Evolutionary conservation across 352 stramenopile genomes (phyloP), one percentile per base, ranked within the genome.

Genomic region (Phytopythium litorale): DNA sequence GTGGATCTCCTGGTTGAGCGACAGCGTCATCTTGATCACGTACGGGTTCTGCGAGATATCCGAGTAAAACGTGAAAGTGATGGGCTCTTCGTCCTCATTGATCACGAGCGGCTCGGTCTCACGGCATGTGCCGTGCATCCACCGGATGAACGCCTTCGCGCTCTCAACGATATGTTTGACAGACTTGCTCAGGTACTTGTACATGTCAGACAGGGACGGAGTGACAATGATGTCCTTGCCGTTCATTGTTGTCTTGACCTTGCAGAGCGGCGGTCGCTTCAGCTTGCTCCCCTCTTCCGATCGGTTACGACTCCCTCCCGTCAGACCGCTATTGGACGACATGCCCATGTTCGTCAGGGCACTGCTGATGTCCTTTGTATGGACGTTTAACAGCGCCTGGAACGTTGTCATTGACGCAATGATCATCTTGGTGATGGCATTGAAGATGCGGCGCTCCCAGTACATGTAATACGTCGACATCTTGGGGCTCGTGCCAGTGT

Each of bases 391-490:
- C 7, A 98, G 64, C 2, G 89, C 91, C 45, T 98, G 89, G 51
- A 98, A 97, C 18, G 92, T 96, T 2, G 91, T 97, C 88, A 98
- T 98, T 11, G 89, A 97, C 16, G 82, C 78, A 52, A 98, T 94
- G 49, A 98, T 98, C 91, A 98, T 98, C 63, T 96, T 97, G 5
- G 90, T 97, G 64, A 98, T 98, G 1, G 94, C 94, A 58, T 99
- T 99, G 72, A 98, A 98, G 43, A 99, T 91, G 7, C 92, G 86
- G 23, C 96, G 91, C 62, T 99, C 96, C 96, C 96, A 99, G 73
- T 98, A 99, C 79, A 97, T 93, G 72, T 99, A 99, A 66, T 98
- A 99, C 13, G 89, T 96, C 4, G 86, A 82, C 73, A 98, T 90
- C 55, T 93, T 91, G 0, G 89, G 76, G 58, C 88, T 97, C 8